These are phyloP conservation scores for Veloboletus limbatus DNA, from an alignment of 1,284 basidiomycete genomes.

Conservation along the genomic window DNA sequence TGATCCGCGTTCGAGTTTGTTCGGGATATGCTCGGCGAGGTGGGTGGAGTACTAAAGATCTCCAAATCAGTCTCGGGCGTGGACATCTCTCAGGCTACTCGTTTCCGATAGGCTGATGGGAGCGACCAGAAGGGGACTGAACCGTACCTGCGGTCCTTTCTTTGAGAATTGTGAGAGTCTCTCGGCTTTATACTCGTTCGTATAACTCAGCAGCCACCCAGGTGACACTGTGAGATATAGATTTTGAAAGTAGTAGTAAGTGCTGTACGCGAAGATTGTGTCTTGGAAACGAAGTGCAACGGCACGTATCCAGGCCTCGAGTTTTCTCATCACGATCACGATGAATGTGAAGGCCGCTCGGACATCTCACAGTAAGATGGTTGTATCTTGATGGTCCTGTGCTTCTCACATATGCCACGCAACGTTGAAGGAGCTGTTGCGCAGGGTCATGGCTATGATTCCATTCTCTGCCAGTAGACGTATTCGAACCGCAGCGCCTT, in stretches of 20 bases:
- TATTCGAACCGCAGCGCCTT: slow-evolving; percentile 26
- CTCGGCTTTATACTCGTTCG: slow-evolving; percentile 26
- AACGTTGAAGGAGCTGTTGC: slow-evolving; percentile 13
- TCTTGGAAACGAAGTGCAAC: slow-evolving; percentile 14
- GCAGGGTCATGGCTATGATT: slow-evolving; percentile 17
- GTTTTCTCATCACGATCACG: slow-evolving; percentile 19
- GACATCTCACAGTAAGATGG: slow-evolving; percentile 12
- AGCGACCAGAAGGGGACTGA: slow-evolving; percentile 10
- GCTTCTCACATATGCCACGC: slow-evolving; percentile 21
- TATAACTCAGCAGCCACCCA: slow-evolving; percentile 25
- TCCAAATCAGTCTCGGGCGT: slow-evolving; percentile 35
- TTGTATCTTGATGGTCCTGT: slow-evolving; percentile 11
- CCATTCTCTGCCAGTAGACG: slow-evolving; percentile 27
- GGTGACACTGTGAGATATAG: slow-evolving; percentile 19
- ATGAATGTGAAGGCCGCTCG: slow-evolving; percentile 13
- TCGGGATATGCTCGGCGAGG: slow-evolving; percentile 43
- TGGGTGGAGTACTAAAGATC: slow-evolving; percentile 61
- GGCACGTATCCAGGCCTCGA: slow-evolving; percentile 20
- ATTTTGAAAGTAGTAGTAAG: slow-evolving; percentile 14
- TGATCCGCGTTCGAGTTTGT: slow-evolving; percentile 24
- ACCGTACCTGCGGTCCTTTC: slow-evolving; percentile 7
- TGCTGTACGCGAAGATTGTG: slow-evolving; percentile 19
- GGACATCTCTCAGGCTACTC: slow-evolving; percentile 20
- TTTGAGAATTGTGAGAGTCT: slow-evolving; percentile 1
- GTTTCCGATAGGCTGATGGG: slow-evolving; percentile 11